Percentiles rank a stretch among this genome's conserved stretches.
Conservation (phyloP, 1,139 yeast species). For the Taphrina deformans region DNA sequence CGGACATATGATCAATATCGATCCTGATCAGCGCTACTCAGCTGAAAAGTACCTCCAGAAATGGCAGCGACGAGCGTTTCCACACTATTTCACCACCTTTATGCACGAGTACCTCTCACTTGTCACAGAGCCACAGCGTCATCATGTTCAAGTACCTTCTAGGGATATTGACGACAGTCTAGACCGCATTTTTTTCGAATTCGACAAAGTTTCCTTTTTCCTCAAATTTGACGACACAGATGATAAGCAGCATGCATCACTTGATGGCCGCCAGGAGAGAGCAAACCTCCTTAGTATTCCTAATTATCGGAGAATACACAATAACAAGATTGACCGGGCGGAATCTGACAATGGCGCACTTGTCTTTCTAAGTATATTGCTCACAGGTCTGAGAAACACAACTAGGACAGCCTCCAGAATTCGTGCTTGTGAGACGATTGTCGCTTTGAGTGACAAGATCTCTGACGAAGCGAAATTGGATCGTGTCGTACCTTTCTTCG, state of each 20-base stretch:
- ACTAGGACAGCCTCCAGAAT: conserved; percentile 62
- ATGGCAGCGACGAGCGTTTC: conserved; percentile 58
- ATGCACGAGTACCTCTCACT: conserved; percentile 65
- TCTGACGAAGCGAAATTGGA: conserved; percentile 84
- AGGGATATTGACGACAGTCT: conserved; percentile 60
- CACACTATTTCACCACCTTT: conserved; percentile 68
- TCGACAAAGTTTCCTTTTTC: conserved; percentile 41
- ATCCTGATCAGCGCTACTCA: conserved; percentile 61
- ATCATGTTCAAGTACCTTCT: conserved; percentile 43
- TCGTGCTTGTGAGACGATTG: conserved; percentile 71
- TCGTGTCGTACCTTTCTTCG: conserved; percentile 76
- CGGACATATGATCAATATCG: conserved; percentile 59
- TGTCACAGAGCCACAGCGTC: conserved; percentile 46
- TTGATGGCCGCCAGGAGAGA: conserved; percentile 24
- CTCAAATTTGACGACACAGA: conserved; percentile 38
- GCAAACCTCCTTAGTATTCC: conserved; percentile 38
- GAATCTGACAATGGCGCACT: conserved; percentile 53
- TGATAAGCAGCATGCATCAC: conserved; percentile 3
- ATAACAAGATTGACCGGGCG: conserved; percentile 46
- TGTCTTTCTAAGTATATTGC: conserved; percentile 62
- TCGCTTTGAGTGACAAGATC: conserved; percentile 73
- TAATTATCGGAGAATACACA: conserved; percentile 41
- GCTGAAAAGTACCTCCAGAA: conserved; percentile 57
- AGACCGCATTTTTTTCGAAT: conserved; percentile 56
- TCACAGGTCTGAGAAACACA: conserved; percentile 66